Conservation (phyloP, 1,139 yeast species). For the Sugiyamaella pinicola region DNA sequence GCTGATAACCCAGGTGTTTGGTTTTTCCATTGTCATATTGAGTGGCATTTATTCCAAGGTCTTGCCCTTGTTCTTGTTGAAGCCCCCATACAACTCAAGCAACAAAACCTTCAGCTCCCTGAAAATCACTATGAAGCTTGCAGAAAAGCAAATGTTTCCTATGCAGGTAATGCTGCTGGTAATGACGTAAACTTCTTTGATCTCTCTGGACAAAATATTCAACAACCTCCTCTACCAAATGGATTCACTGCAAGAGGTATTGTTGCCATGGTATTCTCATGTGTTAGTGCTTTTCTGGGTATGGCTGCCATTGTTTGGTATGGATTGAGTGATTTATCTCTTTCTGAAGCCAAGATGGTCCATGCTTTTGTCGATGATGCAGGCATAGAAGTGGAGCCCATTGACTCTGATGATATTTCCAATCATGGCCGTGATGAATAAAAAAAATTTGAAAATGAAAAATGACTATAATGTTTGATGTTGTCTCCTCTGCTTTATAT, state of each 20-base stretch:
- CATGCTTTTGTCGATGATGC: constrained; percentile 30
- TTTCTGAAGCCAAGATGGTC: constrained; percentile 30
- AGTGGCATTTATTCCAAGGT: constrained; percentile 93
- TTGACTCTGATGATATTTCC: constrained; percentile 30
- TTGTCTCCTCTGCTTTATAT: constrained; percentile 9
- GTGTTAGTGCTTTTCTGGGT: constrained; percentile 78
- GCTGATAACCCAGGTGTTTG: constrained; percentile 91
- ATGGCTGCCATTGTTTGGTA: constrained; percentile 72
- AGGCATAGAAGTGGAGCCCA: constrained; percentile 29
- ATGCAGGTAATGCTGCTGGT: constrained; percentile 85
- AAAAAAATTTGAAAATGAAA: constrained; percentile 1
- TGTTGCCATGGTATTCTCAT: constrained; percentile 81
- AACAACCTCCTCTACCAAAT: constrained; percentile 63
- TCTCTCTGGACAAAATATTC: constrained; percentile 72
- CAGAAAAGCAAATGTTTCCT: constrained; percentile 51
- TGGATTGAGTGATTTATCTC: constrained; percentile 67
- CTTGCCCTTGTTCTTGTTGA: constrained; percentile 73
- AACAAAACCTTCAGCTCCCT: constrained; percentile 51
- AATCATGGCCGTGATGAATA: constrained; percentile 22
- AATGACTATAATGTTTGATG: constrained; percentile 16
- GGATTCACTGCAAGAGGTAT: constrained; percentile 93
- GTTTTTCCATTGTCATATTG: constrained; percentile 94
- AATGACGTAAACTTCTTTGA: constrained; percentile 62
- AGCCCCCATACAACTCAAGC: constrained; percentile 68
- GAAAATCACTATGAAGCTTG: constrained; percentile 65